These are phyloP conservation scores for Penicillium decumbens DNA, from an alignment of 2,329 filamentous ascomycete genomes.

Conservation along the genomic window DNA sequence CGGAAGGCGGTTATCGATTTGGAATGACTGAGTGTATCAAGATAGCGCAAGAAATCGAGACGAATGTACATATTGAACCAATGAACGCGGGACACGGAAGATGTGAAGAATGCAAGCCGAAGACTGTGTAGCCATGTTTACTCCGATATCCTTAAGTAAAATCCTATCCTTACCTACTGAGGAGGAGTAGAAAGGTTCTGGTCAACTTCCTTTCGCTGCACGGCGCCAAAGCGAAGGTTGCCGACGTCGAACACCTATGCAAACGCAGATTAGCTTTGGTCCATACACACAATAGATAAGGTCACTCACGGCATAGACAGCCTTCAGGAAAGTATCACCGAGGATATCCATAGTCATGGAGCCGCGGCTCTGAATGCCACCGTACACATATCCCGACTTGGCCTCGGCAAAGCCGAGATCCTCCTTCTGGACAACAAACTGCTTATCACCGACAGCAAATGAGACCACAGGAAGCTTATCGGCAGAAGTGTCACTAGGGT, in stretches of 20 bases:
- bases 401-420: conserved; percentile 57
- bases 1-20: conserved; percentile 12
- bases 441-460: conserved; percentile 59
- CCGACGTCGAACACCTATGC: conserved; percentile 59
- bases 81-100: background rate
- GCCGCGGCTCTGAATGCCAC: conserved; percentile 62
- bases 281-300: background rate
- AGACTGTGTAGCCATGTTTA: background rate
- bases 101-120: background rate
- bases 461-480: conserved; percentile 57
- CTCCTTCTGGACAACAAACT: conserved; percentile 59
- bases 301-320: conserved; percentile 56
- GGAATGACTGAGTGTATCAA: background rate
- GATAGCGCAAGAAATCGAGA: background rate
- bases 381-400: conserved; percentile 55
- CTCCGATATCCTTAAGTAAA: background rate
- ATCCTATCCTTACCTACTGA: background rate
- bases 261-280: background rate
- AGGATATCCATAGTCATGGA: conserved; percentile 58
- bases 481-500: conserved; percentile 51
- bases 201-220: conserved; percentile 50
- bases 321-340: conserved; percentile 61
- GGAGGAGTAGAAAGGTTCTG: conserved; percentile 20
- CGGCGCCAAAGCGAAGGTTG: conserved; percentile 55
- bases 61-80: background rate